phyloP scores from a whole-genome alignment of 208 protist species.

The Porcisia hertigi region DNA sequence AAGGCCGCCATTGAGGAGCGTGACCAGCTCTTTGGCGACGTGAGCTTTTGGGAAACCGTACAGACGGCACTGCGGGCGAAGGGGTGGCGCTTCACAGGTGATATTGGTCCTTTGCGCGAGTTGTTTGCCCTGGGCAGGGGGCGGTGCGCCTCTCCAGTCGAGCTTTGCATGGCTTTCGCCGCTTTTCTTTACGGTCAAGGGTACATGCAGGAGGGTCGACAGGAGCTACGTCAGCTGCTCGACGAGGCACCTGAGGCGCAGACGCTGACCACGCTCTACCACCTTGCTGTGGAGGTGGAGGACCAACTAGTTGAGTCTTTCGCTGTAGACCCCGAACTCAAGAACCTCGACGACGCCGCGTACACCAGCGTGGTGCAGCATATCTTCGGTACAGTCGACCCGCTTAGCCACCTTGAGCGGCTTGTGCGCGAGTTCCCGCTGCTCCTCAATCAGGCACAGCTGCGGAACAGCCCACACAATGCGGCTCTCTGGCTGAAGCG shows the following conservation, averaged over 20 bases:
- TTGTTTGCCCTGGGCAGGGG: constrained; percentile 44
- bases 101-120: constrained; percentile 35
- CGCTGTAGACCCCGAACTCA: constrained; percentile 47
- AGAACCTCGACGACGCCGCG: constrained; percentile 25
- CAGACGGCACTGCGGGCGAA: constrained; percentile 50
- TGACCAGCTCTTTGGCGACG: constrained; percentile 41
- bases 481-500: constrained; percentile 78
- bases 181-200: constrained; percentile 80
- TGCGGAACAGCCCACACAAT: constrained; percentile 45
- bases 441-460: constrained; percentile 68
- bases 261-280: constrained; percentile 53
- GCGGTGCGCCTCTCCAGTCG: constrained; percentile 54
- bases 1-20: constrained; percentile 14
- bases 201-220: constrained; percentile 44
- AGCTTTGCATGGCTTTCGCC: constrained; percentile 51
- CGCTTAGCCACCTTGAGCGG: constrained; percentile 36
- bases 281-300: constrained; percentile 63
- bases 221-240: constrained; percentile 44
- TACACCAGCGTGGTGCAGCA: constrained; percentile 25
- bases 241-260: constrained; percentile 49
- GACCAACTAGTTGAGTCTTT: constrained; percentile 79
- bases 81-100: constrained; percentile 49
- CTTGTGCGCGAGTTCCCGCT: constrained; percentile 58
- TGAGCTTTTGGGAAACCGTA: constrained; percentile 69
- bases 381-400: constrained; percentile 39